A percentile compares a stretch with the other conserved stretches of the same genome.
These are phyloP conservation scores for Anthracocystis panici-leucophaei DNA, from an alignment of 1,284 basidiomycete genomes.

Conservation along the genomic window DNA sequence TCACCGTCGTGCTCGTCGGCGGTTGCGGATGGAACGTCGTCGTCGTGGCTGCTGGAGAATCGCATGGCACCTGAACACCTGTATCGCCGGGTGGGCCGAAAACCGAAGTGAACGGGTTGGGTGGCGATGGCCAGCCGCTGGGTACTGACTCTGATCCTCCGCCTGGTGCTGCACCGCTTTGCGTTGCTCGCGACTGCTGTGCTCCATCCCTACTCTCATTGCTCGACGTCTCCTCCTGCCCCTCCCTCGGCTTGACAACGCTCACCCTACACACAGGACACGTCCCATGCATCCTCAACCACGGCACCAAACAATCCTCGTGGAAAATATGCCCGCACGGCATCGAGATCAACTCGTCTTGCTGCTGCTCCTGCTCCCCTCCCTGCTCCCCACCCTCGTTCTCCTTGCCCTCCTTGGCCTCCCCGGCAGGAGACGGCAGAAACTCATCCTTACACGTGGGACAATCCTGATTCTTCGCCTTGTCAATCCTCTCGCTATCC, in stretches of 20 bases:
- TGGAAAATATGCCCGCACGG: conserved; percentile 63
- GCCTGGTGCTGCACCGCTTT: background rate
- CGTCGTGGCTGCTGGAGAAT: conserved; percentile 10
- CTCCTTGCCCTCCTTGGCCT: background rate
- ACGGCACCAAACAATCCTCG: conserved; percentile 61
- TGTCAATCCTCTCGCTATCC: conserved; percentile 33
- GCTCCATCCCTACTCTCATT: background rate
- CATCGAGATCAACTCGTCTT: conserved; percentile 55
- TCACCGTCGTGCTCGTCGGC: conserved; percentile 31
- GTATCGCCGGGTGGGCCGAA: conserved; percentile 3
- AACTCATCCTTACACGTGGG: conserved; percentile 65
- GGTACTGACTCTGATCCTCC: background rate
- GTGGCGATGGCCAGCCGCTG: conserved; percentile 34
- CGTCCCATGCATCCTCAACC: conserved; percentile 57
- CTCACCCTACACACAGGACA: conserved; percentile 63
- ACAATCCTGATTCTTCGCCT: conserved; percentile 59
- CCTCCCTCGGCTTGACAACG: conserved; percentile 36
- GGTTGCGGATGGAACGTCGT: conserved; percentile 28
- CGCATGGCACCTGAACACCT: conserved; percentile 11
- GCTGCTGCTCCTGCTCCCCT: conserved; percentile 47
- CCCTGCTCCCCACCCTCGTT: conserved; percentile 9
- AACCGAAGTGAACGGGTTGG: conserved; percentile 25
- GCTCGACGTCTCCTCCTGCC: background rate
- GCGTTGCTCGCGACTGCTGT: background rate
- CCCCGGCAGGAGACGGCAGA: conserved; percentile 9